phyloP scores from a whole-genome alignment of 176 grass and related monocot genomes.

The Ensete glaucum region DNA sequence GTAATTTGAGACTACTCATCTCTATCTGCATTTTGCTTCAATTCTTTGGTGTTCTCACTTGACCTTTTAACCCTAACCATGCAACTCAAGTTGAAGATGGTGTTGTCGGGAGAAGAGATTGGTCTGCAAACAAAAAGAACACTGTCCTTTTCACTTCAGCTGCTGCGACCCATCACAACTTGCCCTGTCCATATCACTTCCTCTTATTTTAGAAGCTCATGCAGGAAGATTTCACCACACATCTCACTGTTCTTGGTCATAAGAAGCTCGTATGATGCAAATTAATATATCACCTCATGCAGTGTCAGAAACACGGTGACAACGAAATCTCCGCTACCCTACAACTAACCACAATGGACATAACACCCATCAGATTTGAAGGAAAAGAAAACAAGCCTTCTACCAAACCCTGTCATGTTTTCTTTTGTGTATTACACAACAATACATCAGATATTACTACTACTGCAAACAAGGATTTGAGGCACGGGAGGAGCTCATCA shows the following conservation, averaged over 20 bases:
- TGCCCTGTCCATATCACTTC: neutral
- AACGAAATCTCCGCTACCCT: neutral
- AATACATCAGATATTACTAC: neutral
- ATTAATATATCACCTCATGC: too few species aligned
- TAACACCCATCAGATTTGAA: neutral
- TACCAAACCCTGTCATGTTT: neutral
- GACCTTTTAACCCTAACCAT: too few species aligned
- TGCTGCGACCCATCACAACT: neutral
- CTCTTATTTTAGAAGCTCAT: too few species aligned
- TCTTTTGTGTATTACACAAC: neutral
- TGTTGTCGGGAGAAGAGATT: neutral
- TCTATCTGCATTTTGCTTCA: too few species aligned
- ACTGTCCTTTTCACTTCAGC: neutral
- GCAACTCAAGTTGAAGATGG: neutral
- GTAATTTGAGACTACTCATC: too few species aligned
- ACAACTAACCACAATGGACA: slow-evolving; percentile 3
- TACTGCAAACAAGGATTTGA: neutral
- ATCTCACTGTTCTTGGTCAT: too few species aligned
- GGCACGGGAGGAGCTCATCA: neutral
- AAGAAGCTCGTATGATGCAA: too few species aligned
- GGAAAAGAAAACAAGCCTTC: neutral
- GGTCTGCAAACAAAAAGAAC: neutral
- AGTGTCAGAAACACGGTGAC: neutral
- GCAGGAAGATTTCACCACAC: too few species aligned
- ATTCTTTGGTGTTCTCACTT: too few species aligned